Evolutionary conservation across 441 rosid species (phyloP), one percentile per base, ranked within the genome.

Genomic region (Rhodomyrtus psidioides): DNA sequence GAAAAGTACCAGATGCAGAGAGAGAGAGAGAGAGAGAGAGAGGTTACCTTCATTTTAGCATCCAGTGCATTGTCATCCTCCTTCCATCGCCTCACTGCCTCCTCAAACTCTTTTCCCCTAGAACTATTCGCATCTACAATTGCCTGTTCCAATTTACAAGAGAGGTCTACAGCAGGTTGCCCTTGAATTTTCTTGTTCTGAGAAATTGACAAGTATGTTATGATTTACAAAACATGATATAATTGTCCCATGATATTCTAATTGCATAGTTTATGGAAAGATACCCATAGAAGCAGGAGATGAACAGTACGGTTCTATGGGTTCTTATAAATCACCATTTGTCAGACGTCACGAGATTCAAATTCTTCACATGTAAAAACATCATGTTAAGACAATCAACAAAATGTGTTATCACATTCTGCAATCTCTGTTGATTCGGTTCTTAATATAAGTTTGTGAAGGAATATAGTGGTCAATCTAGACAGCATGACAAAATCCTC

Each of bases 31-130:
- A 53, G 55, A 85, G 44, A 83, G 49, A 23, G 83, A 53, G 81
- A 30, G 53, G 84, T 89, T 89, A 89, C 98, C 95, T 95, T 93
- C 93, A 93, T 93, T 89, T 91, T 91, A 87, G 96, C 96, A 88
- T 95, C 96, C 87, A 90, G 88, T 54, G 94, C 94, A 91, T 90
- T 86, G 59, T 92, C 94, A 89, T 94, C 94, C 86, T 91, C 95
- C 87, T 93, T 93, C 96, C 93, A 89, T 86, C 91, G 90, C 86
- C 89, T 90, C 65, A 82, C 83, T 81, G 89, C 86, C 87, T 93
- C 94, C 76, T 93, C 92, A 86, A 90, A 90, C 55, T 89, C 89
- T 28, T 90, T 87, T 86, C 83, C 84, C 88, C 90, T 92, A 81
- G 88, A 91, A 87, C 90, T 91, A 85, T 89, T 84, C 42, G 91